Conservation (phyloP, 73 alveolate species). For the Paramecium biaurelia region DNA sequence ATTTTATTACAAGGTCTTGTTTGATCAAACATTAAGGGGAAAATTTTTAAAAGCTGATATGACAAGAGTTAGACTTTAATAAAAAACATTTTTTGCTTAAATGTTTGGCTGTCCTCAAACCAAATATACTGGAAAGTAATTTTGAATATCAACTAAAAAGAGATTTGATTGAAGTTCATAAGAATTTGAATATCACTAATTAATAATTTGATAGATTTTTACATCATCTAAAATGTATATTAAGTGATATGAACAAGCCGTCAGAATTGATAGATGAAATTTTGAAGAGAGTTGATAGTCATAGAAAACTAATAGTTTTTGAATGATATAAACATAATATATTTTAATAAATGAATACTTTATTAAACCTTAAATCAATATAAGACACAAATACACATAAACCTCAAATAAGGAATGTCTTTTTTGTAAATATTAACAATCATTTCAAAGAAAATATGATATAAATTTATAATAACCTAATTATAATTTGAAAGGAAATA, state of each 20-base stretch:
- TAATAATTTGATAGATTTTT: neutral
- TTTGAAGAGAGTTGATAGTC: neutral
- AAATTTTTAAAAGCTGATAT: constrained; percentile 3
- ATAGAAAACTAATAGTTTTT: neutral
- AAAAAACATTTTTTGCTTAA: constrained; percentile 4
- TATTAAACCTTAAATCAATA: neutral
- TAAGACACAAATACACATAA: neutral
- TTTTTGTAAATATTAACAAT: too few relatives aligned
- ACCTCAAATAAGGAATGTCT: too few relatives aligned
- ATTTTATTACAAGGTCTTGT: neutral
- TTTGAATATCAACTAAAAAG: neutral
- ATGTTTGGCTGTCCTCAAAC: constrained; percentile 7
- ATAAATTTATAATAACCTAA: too few relatives aligned
- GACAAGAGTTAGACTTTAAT: constrained; percentile 33
- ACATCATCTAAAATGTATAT: neutral
- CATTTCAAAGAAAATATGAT: too few relatives aligned
- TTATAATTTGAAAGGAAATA: too few relatives aligned
- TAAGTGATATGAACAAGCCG: neutral
- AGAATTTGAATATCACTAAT: neutral
- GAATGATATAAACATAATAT: neutral
- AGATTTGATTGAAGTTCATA: constrained; percentile 14
- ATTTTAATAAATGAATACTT: neutral
- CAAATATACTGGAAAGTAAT: constrained; percentile 15
- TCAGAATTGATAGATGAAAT: neutral
- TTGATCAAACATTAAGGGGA: constrained; percentile 34